Evolutionary conservation across 495 filamentous ascomycete species (phyloP).

Genomic region (Aspergillus avenaceus): DNA sequence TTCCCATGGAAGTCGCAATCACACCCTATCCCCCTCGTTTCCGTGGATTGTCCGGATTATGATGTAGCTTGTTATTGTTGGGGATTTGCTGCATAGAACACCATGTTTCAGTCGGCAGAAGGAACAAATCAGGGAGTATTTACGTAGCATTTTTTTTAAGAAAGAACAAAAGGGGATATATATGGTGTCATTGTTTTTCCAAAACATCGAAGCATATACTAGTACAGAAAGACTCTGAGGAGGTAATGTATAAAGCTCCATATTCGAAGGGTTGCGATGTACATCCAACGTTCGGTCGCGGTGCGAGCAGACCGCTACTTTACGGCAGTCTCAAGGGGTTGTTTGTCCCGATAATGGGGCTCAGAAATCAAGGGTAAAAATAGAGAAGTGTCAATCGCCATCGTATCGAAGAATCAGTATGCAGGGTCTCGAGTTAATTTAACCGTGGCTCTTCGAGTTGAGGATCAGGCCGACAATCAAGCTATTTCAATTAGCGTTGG

Average conservation of each 20-base stretch:
- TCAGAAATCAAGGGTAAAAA: conserved; percentile 2
- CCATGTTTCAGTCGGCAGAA: not conserved
- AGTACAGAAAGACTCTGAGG: conserved; percentile 12
- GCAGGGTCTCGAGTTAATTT: conserved; percentile 1
- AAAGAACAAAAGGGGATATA: not conserved
- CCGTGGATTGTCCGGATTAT: not conserved
- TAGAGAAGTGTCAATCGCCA: conserved; percentile 1
- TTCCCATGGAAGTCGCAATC: not conserved
- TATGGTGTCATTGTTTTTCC: conserved; percentile 3
- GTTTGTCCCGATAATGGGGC: not conserved
- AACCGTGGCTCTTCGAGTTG: conserved; percentile 41
- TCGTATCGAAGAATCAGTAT: conserved; percentile 6
- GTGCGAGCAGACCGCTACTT: not conserved
- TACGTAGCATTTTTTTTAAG: not conserved
- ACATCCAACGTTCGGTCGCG: not conserved
- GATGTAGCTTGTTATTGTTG: no score
- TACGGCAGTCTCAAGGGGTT: not conserved
- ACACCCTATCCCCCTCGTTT: not conserved
- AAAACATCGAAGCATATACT: conserved; percentile 15
- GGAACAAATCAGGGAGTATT: not conserved
- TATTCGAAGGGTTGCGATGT: not conserved
- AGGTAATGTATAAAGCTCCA: not conserved
- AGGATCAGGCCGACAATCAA: conserved; percentile 57
- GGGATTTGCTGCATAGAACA: no score
- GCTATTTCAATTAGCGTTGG: conserved; percentile 31